phyloP scores from a whole-genome alignment of 2,329 filamentous ascomycete species.

The Aspergillus terreus region DNA sequence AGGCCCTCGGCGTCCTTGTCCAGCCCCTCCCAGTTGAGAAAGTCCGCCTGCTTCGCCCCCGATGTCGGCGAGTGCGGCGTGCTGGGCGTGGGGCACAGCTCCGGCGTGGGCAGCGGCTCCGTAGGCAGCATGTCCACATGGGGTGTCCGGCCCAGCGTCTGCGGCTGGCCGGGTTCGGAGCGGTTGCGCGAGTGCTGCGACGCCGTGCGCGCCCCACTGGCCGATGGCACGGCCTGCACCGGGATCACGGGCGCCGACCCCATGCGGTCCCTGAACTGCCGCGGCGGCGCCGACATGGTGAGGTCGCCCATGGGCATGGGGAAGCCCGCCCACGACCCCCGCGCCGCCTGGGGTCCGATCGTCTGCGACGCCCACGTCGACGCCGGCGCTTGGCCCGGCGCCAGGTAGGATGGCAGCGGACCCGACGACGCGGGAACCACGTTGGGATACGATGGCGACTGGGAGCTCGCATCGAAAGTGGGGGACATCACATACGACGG shows the following conservation, averaged over 20 bases:
- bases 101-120: conserved; percentile 29
- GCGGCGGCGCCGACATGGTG: conserved; percentile 10
- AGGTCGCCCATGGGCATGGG: conserved; percentile 18
- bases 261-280: conserved; percentile 31
- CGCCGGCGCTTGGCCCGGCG: conserved; percentile 8
- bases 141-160: conserved; percentile 7
- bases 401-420: conserved; percentile 27
- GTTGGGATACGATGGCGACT: conserved; percentile 22
- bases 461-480: conserved; percentile 17
- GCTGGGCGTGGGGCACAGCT: conserved; percentile 30
- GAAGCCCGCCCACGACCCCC: conserved; percentile 22
- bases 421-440: conserved; percentile 15
- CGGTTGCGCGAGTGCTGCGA: conserved; percentile 18
- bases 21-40: conserved; percentile 9
- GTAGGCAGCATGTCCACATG: conserved; percentile 21
- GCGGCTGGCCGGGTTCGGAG: conserved; percentile 14
- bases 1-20: conserved; percentile 19
- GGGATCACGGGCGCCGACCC: conserved; percentile 32
- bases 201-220: conserved; percentile 19
- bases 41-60: neutral
- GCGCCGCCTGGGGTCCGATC: conserved; percentile 13
- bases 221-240: conserved; percentile 19
- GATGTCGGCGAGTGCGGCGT: conserved; percentile 27
- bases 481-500: conserved; percentile 25
- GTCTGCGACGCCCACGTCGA: neutral